Evolutionary conservation across 345 rosid genomes (phyloP), one percentile per base, ranked within the genome.

Genomic region (Anastatica hierochuntica): DNA sequence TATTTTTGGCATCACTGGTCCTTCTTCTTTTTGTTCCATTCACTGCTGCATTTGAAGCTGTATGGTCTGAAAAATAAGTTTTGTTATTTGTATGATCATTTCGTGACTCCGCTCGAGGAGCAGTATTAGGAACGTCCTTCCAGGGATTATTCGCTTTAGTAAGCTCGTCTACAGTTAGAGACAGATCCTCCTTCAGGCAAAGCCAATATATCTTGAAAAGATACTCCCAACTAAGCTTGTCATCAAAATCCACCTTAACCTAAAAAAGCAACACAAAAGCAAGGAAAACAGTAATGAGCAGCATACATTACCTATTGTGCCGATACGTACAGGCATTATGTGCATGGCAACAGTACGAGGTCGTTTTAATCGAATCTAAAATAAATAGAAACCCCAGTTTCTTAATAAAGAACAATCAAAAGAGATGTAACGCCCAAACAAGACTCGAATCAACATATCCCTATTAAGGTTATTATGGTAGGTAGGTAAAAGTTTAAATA

Each of bases 231-330:
- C 97, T 92, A 64, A 69, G 75, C 69, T 76, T 74, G 67, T 92
- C 98, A 69, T 92, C 98, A 75, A 92, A 92, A 73, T 90, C 96
- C 73, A 90, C 98, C 72, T 82, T 79, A 69, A 84, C 89, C 98
- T 90, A 78, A 53, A 62, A 16, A 67, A 8, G 47, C 47, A 26
- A 65, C 10, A 39, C 10, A 31, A n/a, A 49, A 55, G 53, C 27
- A 30, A 48, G 27, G 17, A 56, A 56, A 49, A 36, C 8, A 56
- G 5, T 21, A 49, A 29, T 59, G 38, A 38, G 53, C 23, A 6
- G 16, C 26, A 21, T 34, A 35, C 31, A 44, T 64, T 56, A 42
- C 39, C 39, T 56, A 34, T 12, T 20, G 33, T 40, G 14, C 31
- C 27, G 34, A 55, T 13, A 47, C 10, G 20, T 56, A 39, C 3